These are phyloP conservation scores for Penicillium dipodomyicola DNA, from an alignment of 495 filamentous ascomycete genomes.

Conservation along the genomic window DNA sequence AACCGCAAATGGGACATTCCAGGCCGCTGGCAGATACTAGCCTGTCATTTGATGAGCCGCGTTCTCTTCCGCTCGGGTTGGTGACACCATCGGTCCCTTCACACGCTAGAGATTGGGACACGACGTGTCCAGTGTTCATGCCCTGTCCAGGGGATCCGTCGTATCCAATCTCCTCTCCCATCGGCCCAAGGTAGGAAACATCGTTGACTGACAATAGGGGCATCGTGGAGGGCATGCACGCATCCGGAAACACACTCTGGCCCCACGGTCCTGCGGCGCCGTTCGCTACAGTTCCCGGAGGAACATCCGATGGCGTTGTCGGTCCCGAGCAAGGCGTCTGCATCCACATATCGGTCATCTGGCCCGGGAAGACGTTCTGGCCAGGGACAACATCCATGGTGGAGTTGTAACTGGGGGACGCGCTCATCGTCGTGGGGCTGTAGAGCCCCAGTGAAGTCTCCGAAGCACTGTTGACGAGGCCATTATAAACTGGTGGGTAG, in stretches of 20 bases:
- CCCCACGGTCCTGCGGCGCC: constrained; percentile 19
- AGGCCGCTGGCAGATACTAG: constrained; percentile 48
- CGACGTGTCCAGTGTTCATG: background rate
- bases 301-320: constrained; percentile 14
- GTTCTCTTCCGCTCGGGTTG: constrained; percentile 2
- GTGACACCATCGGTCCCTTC: background rate
- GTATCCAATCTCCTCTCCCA: background rate
- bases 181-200: background rate
- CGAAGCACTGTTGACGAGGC: constrained; percentile 16
- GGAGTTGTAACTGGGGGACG: constrained; percentile 29
- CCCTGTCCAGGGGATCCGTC: background rate
- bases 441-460: constrained; percentile 29
- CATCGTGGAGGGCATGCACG: background rate
- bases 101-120: constrained; percentile 1
- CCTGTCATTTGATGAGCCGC: background rate
- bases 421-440: constrained; percentile 23
- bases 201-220: background rate
- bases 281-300: background rate
- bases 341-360: constrained; percentile 25
- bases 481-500: constrained; percentile 15
- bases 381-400: constrained; percentile 14
- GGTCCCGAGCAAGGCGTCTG: constrained; percentile 22
- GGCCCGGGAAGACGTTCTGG: constrained; percentile 13
- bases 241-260: constrained; percentile 2
- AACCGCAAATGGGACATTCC: constrained; percentile 72